A percentile compares a stretch with the other conserved stretches of the same genome.
Conservation (phyloP, 495 filamentous ascomycete species). For the Daldinia grandis region DNA sequence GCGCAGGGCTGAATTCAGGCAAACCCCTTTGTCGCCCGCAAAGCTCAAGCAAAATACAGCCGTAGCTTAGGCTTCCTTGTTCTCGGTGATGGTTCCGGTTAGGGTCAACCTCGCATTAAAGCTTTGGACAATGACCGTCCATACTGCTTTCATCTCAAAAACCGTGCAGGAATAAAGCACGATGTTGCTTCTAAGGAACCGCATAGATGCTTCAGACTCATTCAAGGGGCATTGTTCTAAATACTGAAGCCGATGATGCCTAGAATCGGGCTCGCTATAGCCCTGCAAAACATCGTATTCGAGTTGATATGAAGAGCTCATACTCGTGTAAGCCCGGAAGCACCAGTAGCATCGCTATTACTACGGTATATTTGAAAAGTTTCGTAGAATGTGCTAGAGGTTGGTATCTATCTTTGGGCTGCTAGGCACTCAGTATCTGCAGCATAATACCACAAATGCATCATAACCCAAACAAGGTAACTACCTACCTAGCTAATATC, state of each 20-base stretch:
- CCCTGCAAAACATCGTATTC: too few species aligned
- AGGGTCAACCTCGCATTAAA: background rate
- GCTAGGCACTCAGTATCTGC: too few species aligned
- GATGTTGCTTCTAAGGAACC: background rate
- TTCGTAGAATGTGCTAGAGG: too few species aligned
- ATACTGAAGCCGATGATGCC: background rate
- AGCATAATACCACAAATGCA: too few species aligned
- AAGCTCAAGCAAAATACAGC: background rate
- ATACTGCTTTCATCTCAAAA: background rate
- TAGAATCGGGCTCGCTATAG: background rate
- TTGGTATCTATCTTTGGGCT: too few species aligned
- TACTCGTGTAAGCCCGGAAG: too few species aligned
- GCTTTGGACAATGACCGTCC: background rate
- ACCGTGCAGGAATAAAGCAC: background rate
- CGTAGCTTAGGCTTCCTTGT: constrained; percentile 15
- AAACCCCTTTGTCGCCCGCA: constrained; percentile 15
- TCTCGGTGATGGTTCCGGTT: constrained; percentile 19
- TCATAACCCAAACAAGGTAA: too few species aligned
- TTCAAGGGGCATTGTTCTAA: background rate
- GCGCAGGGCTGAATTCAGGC: constrained; percentile 20
- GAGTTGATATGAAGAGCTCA: too few species aligned
- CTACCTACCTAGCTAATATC: too few species aligned
- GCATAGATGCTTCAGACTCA: background rate
- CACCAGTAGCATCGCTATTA: too few species aligned
- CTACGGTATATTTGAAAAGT: too few species aligned